Percentiles rank a stretch among this genome's conserved stretches.
phyloP scores from a whole-genome alignment of 352 stramenopile genomes.

The Pythium aquatile region DNA sequence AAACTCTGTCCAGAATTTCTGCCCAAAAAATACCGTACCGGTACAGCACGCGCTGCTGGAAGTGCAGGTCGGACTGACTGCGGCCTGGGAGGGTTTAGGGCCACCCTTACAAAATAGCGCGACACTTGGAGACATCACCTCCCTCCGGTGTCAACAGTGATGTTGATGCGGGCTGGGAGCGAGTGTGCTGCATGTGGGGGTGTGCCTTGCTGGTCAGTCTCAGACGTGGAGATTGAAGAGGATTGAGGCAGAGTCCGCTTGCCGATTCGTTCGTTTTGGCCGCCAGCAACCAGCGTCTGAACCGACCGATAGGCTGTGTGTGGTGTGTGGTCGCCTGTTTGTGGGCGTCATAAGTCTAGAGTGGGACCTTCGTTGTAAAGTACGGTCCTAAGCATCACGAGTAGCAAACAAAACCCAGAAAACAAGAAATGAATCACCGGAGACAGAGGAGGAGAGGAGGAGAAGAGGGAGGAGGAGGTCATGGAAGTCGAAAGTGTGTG shows the following conservation, averaged over 20 bases:
- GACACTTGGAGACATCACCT: too few relatives aligned
- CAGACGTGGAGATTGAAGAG: too few relatives aligned
- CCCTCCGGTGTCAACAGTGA: not conserved
- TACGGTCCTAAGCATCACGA: not conserved
- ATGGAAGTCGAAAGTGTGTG: not conserved
- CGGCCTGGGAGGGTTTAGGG: not conserved
- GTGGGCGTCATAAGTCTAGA: not conserved
- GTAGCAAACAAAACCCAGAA: slow-evolving; percentile 6
- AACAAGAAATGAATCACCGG: not conserved
- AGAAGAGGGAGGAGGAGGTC: not conserved
- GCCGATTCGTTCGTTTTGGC: not conserved
- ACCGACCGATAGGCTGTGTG: not conserved
- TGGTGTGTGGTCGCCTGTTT: not conserved
- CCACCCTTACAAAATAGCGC: too few relatives aligned
- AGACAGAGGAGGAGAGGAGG: not conserved
- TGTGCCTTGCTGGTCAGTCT: too few relatives aligned
- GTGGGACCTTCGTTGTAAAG: not conserved
- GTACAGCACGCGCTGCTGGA: not conserved
- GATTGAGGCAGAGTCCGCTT: not conserved
- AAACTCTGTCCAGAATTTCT: slow-evolving; percentile 7
- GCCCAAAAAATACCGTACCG: not conserved
- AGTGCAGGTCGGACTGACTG: slow-evolving; percentile 1
- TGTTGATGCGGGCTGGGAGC: not conserved
- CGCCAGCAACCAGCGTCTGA: not conserved
- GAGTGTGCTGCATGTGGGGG: not conserved